Evolutionary conservation across 2,329 filamentous ascomycete genomes (phyloP), one percentile per base, ranked within the genome.

Genomic region (Colletotrichum horii): DNA sequence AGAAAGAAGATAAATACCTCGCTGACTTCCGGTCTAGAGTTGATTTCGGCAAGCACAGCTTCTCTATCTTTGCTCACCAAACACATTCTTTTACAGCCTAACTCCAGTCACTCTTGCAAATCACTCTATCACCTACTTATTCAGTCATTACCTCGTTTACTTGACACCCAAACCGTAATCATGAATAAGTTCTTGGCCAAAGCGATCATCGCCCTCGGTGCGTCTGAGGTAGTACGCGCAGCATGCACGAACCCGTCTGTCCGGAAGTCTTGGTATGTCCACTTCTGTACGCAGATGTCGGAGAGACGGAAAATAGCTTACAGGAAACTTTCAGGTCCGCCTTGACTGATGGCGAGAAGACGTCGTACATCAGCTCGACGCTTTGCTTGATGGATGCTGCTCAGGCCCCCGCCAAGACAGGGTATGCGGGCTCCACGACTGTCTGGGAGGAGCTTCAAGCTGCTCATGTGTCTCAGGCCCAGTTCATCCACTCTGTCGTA

Each of bases 401-500:
- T 2, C 66, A 70, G 12, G 66, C 72, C 2, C 75, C 71, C 1
- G 65, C 75, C 16, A 76, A 75, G 67, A 71, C 72, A 2, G 14
- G 38, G 1, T 71, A 64, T 14, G 71, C 75, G 6, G 71, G 75
- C 11, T 62, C 75, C 30, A 76, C 32, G 11, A 65, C 66, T n/a
- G 58, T 66, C n/a, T 76, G 71, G 71, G 71, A 76, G 4, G 75
- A 75, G 56, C 75, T 76, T 5, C 71, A 76, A 19, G 66, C 61
- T 11, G 68, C 72, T 22, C 75, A 76, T 22, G 43, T 75, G 2
- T 62, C 72, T 26, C 75, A 76, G 6, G 75, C 66, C n/a, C 55
- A 75, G n/a, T 75, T 76, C 28, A 65, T 75, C 4, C 75, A 76
- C 73, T 28, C 16, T 16, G 71, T 75, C n/a, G 75, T 76, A 71